A percentile compares a stretch with the other conserved stretches of the same genome.
Evolutionary conservation across 441 rosid species (phyloP).

Genomic region (Bocquillonia castaneifolia): DNA sequence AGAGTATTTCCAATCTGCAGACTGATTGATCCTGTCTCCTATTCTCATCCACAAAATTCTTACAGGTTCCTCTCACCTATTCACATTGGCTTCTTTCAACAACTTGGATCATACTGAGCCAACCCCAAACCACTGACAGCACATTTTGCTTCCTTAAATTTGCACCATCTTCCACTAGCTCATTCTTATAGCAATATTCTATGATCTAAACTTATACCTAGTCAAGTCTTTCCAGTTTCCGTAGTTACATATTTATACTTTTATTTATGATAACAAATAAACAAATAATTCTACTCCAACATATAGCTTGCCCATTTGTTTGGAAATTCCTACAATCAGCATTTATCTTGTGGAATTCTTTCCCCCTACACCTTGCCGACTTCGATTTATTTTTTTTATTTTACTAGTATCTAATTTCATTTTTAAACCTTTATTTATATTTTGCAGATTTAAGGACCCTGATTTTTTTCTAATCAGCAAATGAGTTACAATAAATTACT

Average conservation of each 20-base stretch:
- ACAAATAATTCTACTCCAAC: neutral
- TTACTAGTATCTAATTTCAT: no score
- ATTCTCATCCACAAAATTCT: neutral
- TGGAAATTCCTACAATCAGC: neutral
- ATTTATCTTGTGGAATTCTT: neutral
- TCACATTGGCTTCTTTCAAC: neutral
- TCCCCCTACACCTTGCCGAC: no score
- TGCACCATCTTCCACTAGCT: slow-evolving; percentile 5
- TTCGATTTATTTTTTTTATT: no score
- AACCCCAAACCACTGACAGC: neutral
- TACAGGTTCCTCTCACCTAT: neutral
- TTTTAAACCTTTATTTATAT: no score
- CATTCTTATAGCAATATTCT: slow-evolving; percentile 2
- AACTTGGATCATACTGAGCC: slow-evolving; percentile 2
- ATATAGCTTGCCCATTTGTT: neutral
- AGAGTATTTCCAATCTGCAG: neutral
- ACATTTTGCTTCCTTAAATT: neutral
- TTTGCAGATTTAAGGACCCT: no score
- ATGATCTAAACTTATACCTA: slow-evolving; percentile 8
- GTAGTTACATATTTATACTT: no score
- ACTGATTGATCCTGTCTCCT: neutral
- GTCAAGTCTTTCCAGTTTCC: neutral
- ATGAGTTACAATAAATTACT: no score
- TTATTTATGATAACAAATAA: neutral
- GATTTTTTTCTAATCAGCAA: no score